A percentile compares a stretch with the other conserved stretches of the same genome.
These are phyloP conservation scores for Melastoma candidum DNA, from an alignment of 441 rosid genomes.

Conservation along the genomic window DNA sequence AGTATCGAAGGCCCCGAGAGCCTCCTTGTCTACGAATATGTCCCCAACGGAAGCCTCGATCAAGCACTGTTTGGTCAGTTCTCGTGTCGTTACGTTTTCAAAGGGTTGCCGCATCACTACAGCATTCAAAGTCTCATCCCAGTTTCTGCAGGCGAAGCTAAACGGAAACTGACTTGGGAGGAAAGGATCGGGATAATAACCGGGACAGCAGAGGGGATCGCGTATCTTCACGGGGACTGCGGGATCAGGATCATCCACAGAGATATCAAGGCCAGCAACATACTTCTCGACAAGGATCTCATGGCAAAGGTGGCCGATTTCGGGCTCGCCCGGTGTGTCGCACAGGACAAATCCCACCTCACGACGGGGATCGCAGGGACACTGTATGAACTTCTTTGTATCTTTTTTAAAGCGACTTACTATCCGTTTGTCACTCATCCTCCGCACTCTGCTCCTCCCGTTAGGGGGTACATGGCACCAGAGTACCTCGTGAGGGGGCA, in stretches of 20 bases:
- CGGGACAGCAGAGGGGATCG: conserved; percentile 18
- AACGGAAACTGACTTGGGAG: conserved; percentile 8
- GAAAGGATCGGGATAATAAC: conserved; percentile 11
- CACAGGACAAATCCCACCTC: conserved; percentile 12
- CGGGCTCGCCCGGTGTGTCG: conserved; percentile 16
- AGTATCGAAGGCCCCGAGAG: conserved; percentile 77
- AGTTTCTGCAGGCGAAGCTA: conserved; percentile 4
- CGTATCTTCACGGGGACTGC: conserved; percentile 9
- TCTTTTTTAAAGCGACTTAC: background rate
- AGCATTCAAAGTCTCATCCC: background rate
- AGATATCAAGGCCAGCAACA: conserved; percentile 18
- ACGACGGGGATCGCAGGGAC: conserved; percentile 14
- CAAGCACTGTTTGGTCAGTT: conserved; percentile 52
- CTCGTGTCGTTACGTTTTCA: too few relatives aligned
- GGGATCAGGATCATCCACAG: conserved; percentile 17
- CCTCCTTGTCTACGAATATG: conserved; percentile 67
- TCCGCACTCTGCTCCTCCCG: conserved; percentile 2
- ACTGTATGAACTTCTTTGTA: conserved; percentile 3
- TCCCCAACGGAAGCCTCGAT: conserved; percentile 58
- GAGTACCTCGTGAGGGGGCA: conserved; percentile 17
- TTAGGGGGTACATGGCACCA: conserved; percentile 20
- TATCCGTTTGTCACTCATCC: background rate
- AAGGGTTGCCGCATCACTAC: too few relatives aligned
- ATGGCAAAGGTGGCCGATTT: conserved; percentile 16
- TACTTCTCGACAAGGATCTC: conserved; percentile 17